Evolutionary conservation across 208 protist genomes (phyloP).

Genomic region (Strigomonas oncopelti): DNA sequence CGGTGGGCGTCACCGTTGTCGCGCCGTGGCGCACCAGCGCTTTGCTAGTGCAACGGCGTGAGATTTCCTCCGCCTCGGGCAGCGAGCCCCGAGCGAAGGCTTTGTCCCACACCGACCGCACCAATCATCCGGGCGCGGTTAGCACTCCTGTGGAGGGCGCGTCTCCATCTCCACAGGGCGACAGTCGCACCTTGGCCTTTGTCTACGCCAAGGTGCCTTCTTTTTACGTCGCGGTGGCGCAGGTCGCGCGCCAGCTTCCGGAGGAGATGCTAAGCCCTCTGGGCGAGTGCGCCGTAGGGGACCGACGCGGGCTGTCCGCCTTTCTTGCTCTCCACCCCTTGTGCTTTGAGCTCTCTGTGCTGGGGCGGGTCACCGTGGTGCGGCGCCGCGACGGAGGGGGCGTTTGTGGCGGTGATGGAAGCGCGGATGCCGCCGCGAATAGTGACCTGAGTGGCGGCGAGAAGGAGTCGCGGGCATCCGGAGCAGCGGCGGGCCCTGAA

Average conservation of each 20-base stretch:
- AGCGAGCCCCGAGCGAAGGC: too few species aligned
- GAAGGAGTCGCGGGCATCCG: too few species aligned
- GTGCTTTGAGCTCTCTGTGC: conserved; percentile 3
- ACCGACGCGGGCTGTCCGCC: conserved; percentile 1
- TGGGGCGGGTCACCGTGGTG: conserved; percentile 8
- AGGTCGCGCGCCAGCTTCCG: conserved; percentile 27
- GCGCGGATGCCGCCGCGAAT: background rate
- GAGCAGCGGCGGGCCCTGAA: background rate
- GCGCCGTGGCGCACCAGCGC: too few species aligned
- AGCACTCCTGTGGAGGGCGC: too few species aligned
- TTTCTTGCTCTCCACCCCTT: conserved; percentile 10
- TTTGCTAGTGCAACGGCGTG: too few species aligned
- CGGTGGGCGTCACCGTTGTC: too few species aligned
- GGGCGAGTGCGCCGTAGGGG: background rate
- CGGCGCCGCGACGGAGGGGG: background rate
- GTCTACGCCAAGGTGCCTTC: conserved; percentile 23
- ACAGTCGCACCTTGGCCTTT: background rate
- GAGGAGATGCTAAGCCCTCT: background rate
- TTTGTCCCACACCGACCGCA: too few species aligned
- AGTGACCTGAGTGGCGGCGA: too few species aligned
- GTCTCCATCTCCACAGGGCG: too few species aligned
- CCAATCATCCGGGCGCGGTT: too few species aligned
- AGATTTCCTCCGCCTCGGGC: too few species aligned
- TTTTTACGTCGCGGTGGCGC: conserved; percentile 41
- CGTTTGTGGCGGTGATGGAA: too few species aligned